Evolutionary conservation across 352 stramenopile genomes (phyloP).

Genomic region (Phytophthora citricola): DNA sequence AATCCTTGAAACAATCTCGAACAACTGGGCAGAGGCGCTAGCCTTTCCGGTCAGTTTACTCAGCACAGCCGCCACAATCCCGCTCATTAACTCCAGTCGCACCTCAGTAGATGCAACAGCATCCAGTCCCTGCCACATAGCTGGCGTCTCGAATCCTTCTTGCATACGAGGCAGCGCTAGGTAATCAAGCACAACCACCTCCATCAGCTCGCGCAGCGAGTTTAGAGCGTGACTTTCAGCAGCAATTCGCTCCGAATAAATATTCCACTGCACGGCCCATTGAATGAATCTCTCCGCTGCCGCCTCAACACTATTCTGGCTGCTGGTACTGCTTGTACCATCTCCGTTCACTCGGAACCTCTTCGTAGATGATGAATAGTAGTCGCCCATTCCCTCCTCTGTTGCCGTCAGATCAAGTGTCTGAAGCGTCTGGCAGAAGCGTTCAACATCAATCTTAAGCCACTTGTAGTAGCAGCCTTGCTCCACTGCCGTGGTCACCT

Average conservation of each 20-base stretch:
- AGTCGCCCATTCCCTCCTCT: conserved; percentile 43
- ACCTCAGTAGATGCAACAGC: conserved; percentile 63
- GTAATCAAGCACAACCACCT: conserved; percentile 84
- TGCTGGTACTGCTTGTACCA: conserved; percentile 38
- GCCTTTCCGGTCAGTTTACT: conserved; percentile 65
- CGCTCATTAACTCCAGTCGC: conserved; percentile 64
- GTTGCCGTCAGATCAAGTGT: conserved; percentile 59
- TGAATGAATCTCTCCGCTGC: conserved; percentile 62
- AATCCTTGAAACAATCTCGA: conserved; percentile 79
- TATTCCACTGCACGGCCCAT: conserved; percentile 87
- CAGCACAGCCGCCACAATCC: conserved; percentile 67
- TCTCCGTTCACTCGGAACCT: conserved; percentile 63
- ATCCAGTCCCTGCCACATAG: conserved; percentile 75
- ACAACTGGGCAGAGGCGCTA: conserved; percentile 68
- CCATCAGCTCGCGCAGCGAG: conserved; percentile 76
- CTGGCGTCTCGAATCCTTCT: conserved; percentile 34
- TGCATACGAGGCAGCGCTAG: conserved; percentile 55
- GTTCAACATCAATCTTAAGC: conserved; percentile 82
- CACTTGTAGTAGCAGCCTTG: conserved; percentile 78
- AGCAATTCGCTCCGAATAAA: conserved; percentile 84
- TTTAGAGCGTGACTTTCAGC: conserved; percentile 83
- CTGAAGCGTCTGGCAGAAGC: conserved; percentile 71
- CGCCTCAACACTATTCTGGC: conserved; percentile 42
- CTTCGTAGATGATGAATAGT: conserved; percentile 55
- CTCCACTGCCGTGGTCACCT: conserved; percentile 61